A percentile compares a stretch with the other conserved stretches of the same genome.
These are phyloP conservation scores for Bimuria novae-zelandiae DNA, from an alignment of 2,329 filamentous ascomycete species.

Conservation along the genomic window DNA sequence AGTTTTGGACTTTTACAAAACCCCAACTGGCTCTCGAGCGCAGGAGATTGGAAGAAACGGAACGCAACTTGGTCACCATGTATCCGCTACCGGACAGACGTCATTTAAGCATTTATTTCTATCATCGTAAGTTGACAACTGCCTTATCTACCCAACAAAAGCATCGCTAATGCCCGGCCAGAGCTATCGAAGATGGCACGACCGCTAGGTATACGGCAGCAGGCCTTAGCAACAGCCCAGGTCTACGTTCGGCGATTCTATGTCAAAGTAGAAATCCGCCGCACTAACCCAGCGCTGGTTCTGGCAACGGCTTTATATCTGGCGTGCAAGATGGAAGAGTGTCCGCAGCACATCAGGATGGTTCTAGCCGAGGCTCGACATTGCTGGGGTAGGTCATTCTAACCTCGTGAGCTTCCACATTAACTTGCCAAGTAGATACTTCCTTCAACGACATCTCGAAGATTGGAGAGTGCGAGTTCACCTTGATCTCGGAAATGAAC, in stretches of 20 bases:
- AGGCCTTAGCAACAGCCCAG: constrained; percentile 91
- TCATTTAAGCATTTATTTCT: constrained; percentile 88
- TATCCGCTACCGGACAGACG: constrained; percentile 82
- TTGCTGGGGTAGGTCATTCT: constrained; percentile 51
- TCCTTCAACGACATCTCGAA: constrained; percentile 70
- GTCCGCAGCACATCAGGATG: constrained; percentile 91
- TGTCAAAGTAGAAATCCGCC: constrained; percentile 83
- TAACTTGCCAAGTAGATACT: constrained; percentile 32
- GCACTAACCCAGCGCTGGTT: constrained; percentile 91
- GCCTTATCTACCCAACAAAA: not conserved
- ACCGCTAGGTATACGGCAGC: constrained; percentile 82
- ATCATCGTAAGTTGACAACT: constrained; percentile 68
- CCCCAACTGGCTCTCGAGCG: constrained; percentile 77
- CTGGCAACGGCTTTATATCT: constrained; percentile 93
- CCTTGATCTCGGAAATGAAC: constrained; percentile 86
- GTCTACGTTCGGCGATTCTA: constrained; percentile 96
- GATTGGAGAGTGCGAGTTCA: constrained; percentile 93
- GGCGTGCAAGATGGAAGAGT: constrained; percentile 98
- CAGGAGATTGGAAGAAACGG: constrained; percentile 75
- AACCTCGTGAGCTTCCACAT: not conserved
- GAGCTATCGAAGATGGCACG: constrained; percentile 83
- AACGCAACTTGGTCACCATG: constrained; percentile 73
- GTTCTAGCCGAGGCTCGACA: constrained; percentile 84
- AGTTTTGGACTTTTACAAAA: constrained; percentile 87
- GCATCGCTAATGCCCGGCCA: constrained; percentile 7